phyloP scores from a whole-genome alignment of 1,284 basidiomycete genomes.

The Malassezia psittaci region DNA sequence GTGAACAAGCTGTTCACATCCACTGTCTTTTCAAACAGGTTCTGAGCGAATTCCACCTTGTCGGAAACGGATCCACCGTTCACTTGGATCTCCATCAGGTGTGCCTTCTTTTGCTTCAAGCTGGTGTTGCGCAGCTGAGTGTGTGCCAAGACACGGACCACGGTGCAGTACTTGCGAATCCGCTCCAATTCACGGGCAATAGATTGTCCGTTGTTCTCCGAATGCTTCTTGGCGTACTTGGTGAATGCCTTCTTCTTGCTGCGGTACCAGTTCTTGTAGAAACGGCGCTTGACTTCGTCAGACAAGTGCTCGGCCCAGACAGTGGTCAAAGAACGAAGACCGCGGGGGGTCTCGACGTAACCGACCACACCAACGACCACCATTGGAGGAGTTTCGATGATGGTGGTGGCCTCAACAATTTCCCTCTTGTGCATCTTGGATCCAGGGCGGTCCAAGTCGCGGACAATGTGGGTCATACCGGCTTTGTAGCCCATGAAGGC shows the following conservation, averaged over 20 bases:
- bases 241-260: conserved; percentile 99
- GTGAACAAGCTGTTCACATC: conserved; percentile 80
- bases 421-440: conserved; percentile 60
- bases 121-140: conserved; percentile 91
- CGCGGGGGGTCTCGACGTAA: conserved; percentile 98
- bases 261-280: conserved; percentile 99
- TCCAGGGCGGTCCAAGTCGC: conserved; percentile 96
- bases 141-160: conserved; percentile 98
- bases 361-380: conserved; percentile 97
- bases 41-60: conserved; percentile 94
- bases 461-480: conserved; percentile 98
- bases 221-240: conserved; percentile 94
- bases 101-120: conserved; percentile 97
- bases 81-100: conserved; percentile 99
- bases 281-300: conserved; percentile 88
- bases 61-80: conserved; percentile 94
- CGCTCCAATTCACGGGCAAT: conserved; percentile 93
- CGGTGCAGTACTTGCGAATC: conserved; percentile 99
- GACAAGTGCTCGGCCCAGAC: conserved; percentile 61
- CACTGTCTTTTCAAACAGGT: conserved; percentile 93
- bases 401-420: conserved; percentile 92
- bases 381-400: conserved; percentile 95
- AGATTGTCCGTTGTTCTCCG: conserved; percentile 85
- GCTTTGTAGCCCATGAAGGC: conserved; percentile 99
- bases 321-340: conserved; percentile 71